Evolutionary conservation across 805 yeast species (phyloP).

Genomic region (Helenozyma baotianmanensis): DNA sequence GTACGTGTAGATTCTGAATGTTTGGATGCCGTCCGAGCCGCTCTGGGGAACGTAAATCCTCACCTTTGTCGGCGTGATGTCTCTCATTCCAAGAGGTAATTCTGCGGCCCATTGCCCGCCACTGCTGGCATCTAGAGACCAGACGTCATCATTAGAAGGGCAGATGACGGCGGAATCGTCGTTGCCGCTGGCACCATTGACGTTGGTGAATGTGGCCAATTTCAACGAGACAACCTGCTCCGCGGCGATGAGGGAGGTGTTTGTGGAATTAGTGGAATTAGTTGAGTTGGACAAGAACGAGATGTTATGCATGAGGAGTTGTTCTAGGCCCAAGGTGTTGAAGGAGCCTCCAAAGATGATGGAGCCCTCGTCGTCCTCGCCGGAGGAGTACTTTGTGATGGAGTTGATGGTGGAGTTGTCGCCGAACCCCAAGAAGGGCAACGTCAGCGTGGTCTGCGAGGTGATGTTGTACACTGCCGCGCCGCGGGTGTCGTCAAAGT

Average conservation of each 20-base stretch:
- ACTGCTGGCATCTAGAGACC: slow-evolving; percentile 47
- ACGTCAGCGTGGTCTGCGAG: slow-evolving; percentile 33
- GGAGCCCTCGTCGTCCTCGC: slow-evolving; percentile 29
- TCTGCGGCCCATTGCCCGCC: slow-evolving; percentile 65
- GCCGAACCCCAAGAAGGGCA: slow-evolving; percentile 78
- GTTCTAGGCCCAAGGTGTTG: slow-evolving; percentile 50
- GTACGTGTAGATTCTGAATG: slow-evolving; percentile 68
- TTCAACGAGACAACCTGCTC: slow-evolving; percentile 60
- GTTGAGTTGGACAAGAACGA: slow-evolving; percentile 20
- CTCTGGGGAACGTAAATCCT: slow-evolving; percentile 61
- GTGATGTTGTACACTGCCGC: slow-evolving; percentile 60
- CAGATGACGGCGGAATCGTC: slow-evolving; percentile 46
- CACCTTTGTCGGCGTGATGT: slow-evolving; percentile 59
- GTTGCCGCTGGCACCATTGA: slow-evolving; percentile 31
- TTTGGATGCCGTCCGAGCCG: slow-evolving; percentile 46
- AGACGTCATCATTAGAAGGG: slow-evolving; percentile 46
- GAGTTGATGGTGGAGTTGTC: slow-evolving; percentile 54
- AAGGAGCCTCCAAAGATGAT: slow-evolving; percentile 82
- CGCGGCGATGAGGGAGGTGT: slow-evolving; percentile 40
- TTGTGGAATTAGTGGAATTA: slow-evolving; percentile 36
- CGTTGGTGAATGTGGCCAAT: slow-evolving; percentile 50
- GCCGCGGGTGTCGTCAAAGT: slow-evolving; percentile 49
- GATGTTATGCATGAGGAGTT: slow-evolving; percentile 37
- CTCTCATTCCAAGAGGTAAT: slow-evolving; percentile 47
- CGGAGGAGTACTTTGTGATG: slow-evolving; percentile 45